A percentile compares a stretch with the other conserved stretches of the same genome.
Evolutionary conservation across 2,329 filamentous ascomycete species (phyloP).

Genomic region (Seiridium unicorne): DNA sequence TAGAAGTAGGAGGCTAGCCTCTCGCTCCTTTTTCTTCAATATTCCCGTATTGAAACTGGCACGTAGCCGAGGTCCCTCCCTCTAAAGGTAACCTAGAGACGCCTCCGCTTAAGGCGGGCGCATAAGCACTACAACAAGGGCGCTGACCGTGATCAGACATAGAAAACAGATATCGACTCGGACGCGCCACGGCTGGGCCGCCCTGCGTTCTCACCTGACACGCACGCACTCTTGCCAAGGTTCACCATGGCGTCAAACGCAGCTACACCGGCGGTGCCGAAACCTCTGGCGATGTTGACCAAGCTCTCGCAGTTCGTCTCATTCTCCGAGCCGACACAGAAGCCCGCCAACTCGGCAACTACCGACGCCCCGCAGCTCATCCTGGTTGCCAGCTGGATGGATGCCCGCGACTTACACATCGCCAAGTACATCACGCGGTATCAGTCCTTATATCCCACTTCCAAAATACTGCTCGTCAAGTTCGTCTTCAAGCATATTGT

Average conservation of each 20-base stretch:
- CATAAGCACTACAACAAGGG: neutral
- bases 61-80: neutral
- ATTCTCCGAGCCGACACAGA: slow-evolving; percentile 19
- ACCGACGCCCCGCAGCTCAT: slow-evolving; percentile 41
- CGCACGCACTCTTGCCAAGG: neutral
- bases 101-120: neutral
- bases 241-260: slow-evolving; percentile 15
- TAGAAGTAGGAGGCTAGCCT: too few relatives aligned
- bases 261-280: slow-evolving; percentile 6
- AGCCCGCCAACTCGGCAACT: neutral
- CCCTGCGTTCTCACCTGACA: neutral
- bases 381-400: slow-evolving; percentile 50
- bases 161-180: neutral
- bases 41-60: neutral
- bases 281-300: slow-evolving; percentile 23
- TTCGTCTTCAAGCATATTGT: slow-evolving; percentile 36
- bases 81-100: neutral
- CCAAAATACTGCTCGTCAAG: slow-evolving; percentile 45
- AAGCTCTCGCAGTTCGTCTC: slow-evolving; percentile 25
- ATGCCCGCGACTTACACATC: slow-evolving; percentile 47
- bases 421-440: slow-evolving; percentile 49
- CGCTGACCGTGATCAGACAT: neutral
- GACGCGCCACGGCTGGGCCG: neutral
- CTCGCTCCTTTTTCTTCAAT: neutral
- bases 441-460: slow-evolving; percentile 40